Percentiles rank a stretch among this genome's conserved stretches.
These are phyloP conservation scores for Withania somnifera DNA, from an alignment of 305 asterid genomes.

Conservation along the genomic window DNA sequence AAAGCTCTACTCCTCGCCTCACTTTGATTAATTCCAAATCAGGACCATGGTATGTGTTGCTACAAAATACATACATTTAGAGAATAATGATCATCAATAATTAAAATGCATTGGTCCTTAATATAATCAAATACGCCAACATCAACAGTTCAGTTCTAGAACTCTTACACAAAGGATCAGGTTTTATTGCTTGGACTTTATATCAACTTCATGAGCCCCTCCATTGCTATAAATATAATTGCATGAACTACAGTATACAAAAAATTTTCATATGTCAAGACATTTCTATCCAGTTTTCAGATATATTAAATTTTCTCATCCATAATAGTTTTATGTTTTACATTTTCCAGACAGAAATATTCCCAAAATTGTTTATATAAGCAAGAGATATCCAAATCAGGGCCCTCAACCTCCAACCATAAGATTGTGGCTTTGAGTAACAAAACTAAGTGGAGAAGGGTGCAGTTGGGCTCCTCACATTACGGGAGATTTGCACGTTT, in stretches of 20 bases:
- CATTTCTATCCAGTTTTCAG: background rate
- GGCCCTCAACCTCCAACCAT: background rate
- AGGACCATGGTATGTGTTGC: slow-evolving; percentile 56
- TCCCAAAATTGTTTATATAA: background rate
- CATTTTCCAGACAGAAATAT: background rate
- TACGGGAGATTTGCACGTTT: background rate
- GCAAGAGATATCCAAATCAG: background rate
- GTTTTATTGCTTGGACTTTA: slow-evolving; percentile 42
- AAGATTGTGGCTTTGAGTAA: background rate
- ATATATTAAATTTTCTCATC: background rate
- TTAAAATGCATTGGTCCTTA: background rate
- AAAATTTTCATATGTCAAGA: background rate
- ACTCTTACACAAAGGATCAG: slow-evolving; percentile 61
- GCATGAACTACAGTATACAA: slow-evolving; percentile 48
- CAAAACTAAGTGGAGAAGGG: background rate
- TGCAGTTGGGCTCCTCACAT: background rate
- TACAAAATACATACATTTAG: slow-evolving; percentile 14
- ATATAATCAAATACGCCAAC: background rate
- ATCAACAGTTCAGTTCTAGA: background rate
- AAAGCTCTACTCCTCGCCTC: slow-evolving; percentile 81
- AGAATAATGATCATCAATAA: background rate
- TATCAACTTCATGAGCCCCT: slow-evolving; percentile 39
- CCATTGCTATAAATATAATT: slow-evolving; percentile 46
- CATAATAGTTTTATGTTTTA: background rate
- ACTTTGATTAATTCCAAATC: slow-evolving; percentile 68